Percentiles rank a stretch among this genome's conserved stretches.
phyloP scores from a whole-genome alignment of 352 stramenopile genomes.

The Phytopythium montanum region DNA sequence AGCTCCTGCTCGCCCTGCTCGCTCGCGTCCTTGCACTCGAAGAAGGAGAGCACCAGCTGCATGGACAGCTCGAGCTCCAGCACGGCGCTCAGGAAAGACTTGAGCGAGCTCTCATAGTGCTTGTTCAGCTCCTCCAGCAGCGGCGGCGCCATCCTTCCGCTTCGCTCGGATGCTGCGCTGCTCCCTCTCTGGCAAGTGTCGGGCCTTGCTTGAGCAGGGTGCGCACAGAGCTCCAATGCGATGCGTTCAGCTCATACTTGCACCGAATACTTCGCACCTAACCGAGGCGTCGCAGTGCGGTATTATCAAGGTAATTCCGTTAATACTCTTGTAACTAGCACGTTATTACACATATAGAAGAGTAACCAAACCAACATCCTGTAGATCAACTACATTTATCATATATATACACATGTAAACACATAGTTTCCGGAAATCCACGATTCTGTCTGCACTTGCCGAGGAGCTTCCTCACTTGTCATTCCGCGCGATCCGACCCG shows the following conservation, averaged over 20 bases:
- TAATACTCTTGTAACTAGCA: too few relatives aligned
- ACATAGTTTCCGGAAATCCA: too few relatives aligned
- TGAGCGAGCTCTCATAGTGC: slow-evolving; percentile 52
- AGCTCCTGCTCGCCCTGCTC: slow-evolving; percentile 65
- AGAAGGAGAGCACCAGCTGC: slow-evolving; percentile 66
- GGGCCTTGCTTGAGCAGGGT: too few relatives aligned
- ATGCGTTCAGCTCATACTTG: slow-evolving; percentile 2
- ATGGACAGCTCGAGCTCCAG: slow-evolving; percentile 75
- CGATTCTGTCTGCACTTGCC: neutral
- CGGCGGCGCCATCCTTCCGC: neutral
- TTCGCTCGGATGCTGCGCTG: neutral
- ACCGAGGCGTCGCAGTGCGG: neutral
- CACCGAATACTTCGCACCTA: slow-evolving; percentile 1
- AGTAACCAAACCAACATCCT: too few relatives aligned
- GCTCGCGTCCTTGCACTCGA: slow-evolving; percentile 46
- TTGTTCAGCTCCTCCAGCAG: slow-evolving; percentile 21
- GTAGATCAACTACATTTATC: too few relatives aligned
- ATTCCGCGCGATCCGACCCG: neutral
- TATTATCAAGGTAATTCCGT: neutral
- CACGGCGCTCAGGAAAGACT: slow-evolving; percentile 49
- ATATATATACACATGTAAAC: too few relatives aligned
- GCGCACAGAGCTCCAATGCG: too few relatives aligned
- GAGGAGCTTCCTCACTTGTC: slow-evolving; percentile 4
- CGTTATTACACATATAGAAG: too few relatives aligned
- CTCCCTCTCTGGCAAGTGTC: too few relatives aligned